Conservation (phyloP, 2,329 filamentous ascomycete genomes). For the Fusarium compactum region DNA sequence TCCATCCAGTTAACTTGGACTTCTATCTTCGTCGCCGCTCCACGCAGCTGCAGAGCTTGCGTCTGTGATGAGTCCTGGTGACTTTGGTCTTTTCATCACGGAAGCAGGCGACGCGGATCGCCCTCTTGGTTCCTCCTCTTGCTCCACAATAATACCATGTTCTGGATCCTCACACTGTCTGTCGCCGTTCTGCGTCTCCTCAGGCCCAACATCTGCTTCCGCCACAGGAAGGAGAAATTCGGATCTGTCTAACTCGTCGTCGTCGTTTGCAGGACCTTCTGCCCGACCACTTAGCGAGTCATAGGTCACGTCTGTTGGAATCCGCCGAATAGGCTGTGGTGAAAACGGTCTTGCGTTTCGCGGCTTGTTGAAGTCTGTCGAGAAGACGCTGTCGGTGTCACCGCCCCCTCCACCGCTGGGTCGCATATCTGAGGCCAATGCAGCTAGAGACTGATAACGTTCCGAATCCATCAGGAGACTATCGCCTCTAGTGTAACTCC, state of each 20-base stretch:
- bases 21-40: constrained; percentile 34
- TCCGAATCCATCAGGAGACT: constrained; percentile 66
- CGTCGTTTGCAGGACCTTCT: constrained; percentile 16
- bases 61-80: constrained; percentile 47
- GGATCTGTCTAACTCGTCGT: constrained; percentile 34
- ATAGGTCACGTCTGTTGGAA: constrained; percentile 57
- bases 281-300: constrained; percentile 52
- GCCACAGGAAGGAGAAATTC: constrained; percentile 43
- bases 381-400: constrained; percentile 66
- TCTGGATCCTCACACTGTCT: background rate
- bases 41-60: constrained; percentile 47
- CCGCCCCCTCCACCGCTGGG: constrained; percentile 53
- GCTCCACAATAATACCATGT: background rate
- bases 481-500: constrained; percentile 62
- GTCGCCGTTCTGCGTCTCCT: constrained; percentile 22
- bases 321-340: constrained; percentile 63
- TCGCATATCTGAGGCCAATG: constrained; percentile 53
- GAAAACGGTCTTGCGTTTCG: constrained; percentile 70
- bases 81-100: constrained; percentile 33
- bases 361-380: constrained; percentile 64
- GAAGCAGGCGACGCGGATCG: constrained; percentile 32
- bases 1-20: constrained; percentile 8
- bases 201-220: constrained; percentile 34
- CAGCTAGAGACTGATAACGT: constrained; percentile 69
- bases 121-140: constrained; percentile 37